Conservation (phyloP, 108 stramenopile genomes). For the Cyclotella cryptica region DNA sequence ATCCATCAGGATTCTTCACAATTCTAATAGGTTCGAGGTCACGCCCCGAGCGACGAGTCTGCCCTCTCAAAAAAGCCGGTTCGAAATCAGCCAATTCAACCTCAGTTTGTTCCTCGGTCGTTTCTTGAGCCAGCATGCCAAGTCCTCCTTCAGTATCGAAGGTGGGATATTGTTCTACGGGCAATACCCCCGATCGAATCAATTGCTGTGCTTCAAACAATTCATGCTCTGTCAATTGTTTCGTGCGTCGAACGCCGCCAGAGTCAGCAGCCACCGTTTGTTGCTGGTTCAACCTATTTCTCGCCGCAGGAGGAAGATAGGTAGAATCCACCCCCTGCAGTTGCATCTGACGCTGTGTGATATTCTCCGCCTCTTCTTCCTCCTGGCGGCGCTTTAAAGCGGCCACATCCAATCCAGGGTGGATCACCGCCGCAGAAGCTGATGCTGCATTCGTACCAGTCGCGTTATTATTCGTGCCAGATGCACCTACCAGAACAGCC, state of each 20-base stretch:
- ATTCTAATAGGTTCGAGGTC: slow-evolving; percentile 93
- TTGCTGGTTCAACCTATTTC: slow-evolving; percentile 17
- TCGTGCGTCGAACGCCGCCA: slow-evolving; percentile 60
- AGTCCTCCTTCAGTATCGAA: slow-evolving; percentile 93
- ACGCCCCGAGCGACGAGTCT: slow-evolving; percentile 82
- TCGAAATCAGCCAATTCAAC: slow-evolving; percentile 95
- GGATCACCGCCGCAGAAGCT: slow-evolving; percentile 71
- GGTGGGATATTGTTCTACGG: slow-evolving; percentile 96
- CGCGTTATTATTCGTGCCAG: slow-evolving; percentile 20
- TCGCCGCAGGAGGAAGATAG: slow-evolving; percentile 23
- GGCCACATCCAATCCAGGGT: slow-evolving; percentile 90
- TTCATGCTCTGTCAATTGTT: slow-evolving; percentile 95
- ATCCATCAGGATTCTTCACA: slow-evolving; percentile 98
- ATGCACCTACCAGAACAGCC: slow-evolving; percentile 30
- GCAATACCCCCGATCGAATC: slow-evolving; percentile 95
- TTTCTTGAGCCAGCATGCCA: slow-evolving; percentile 93
- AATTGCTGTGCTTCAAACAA: slow-evolving; percentile 97
- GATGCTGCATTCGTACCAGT: slow-evolving; percentile 20
- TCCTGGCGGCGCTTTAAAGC: slow-evolving; percentile 71
- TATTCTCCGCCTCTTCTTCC: slow-evolving; percentile 70
- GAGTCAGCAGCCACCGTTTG: slow-evolving; percentile 5
- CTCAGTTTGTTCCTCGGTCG: slow-evolving; percentile 96
- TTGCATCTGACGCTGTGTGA: slow-evolving; percentile 46
- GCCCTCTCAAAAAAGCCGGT: slow-evolving; percentile 96
- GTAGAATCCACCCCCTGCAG: slow-evolving; percentile 25